Base-by-base conservation (phyloP, 2,329 filamentous ascomycete species). In the Fusarium camptoceras region DNA sequence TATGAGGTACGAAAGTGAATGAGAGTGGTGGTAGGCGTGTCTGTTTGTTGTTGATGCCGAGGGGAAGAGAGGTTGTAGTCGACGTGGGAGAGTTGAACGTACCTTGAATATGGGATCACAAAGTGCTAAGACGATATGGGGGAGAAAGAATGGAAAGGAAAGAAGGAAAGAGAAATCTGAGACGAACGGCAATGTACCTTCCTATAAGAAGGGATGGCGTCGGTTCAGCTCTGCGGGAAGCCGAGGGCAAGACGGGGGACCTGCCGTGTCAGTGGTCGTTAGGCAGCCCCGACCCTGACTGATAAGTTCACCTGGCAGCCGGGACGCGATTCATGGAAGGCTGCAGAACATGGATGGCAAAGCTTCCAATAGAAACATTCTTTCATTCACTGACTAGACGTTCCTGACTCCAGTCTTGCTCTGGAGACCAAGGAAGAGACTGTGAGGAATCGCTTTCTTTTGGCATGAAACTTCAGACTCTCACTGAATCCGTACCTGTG, bases 281-380 rank as follows among this genome's bases (percentile, higher is more conserved):
- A 66, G 59, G 55, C 57, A 66, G 11, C 24, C 39, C 43, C 37
- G 50, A 41, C 55, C 42, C 54, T 31, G 55, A 58, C 51, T 60
- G 65, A 64, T 70, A 31, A 49, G 51, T 41, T 55, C 55, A 53
- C 34, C n/a, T 28, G 34, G 24, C 56, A 43, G 41, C 59, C 30
- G 42, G 53, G 37, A 51, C 55, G 31, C 55, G 59, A 71, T 71
- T 67, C 64, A 73, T 71, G 61, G 70, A 73, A 68, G 60, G 53
- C 56, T 48, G 43, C 64, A 59, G 70, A 73, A 59, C 28, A 41
- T 42, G n/a, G 37, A 53, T 28, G 55, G 42, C 31, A 67, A 30
- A 58, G 53, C 53, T 65, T 48, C 39, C 25, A 37, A 31, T 31
- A 15, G 30, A 31, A 37, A 37, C 18, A 25, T 31, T 34, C 10